Base-by-base conservation (phyloP, 2,329 filamentous ascomycete species). In the Fusarium ramigenum region DNA sequence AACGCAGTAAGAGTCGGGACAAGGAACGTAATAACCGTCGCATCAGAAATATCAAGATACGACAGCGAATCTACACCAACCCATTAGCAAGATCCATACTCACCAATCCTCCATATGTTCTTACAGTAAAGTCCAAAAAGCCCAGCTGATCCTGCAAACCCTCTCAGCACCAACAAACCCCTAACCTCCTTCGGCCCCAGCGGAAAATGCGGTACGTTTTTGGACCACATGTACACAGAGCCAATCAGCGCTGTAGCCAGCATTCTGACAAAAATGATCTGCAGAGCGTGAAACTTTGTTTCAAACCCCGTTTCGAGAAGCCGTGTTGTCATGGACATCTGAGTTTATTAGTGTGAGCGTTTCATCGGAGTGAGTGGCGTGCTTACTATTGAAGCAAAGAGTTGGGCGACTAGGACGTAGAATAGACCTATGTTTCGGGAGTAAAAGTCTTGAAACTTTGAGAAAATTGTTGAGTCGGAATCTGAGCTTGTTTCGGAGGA, bases 1-100 rank as follows among this genome's bases (percentile, higher is more conserved):
- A 84, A 80, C 3, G 83, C 92, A 12, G 92, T 90, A 15, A 94
- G 84, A 12, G 91, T 91, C 0, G 93, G 93, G 0, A 92, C 88
- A 7, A 96, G 86, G 79, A 96, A 96, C 11, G 92, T 94, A 39
- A 96, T 91, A 30, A 95, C 93, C 0, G 92, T 94, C 2, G 93
- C 92, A 78, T 96, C 93, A 4, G 93, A 90, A 4, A 96, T 86
- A 4, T 93, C 91, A 2, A 96, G 87, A 72, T 94, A 95, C 30
- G 92, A 86, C 0, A 84, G 78, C 0, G 83, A 82, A 37, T 85
- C 81, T 83, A 87, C 0, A 1, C 6, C 4, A 9, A 2, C 9
- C 0, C 4, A 25, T 77, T 16, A 74, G 66, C 7, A 12, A 10
- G 32, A 1, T 1, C 9, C 2, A 2, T 4, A 6, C n/a, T 9